phyloP scores from a whole-genome alignment of 2,329 filamentous ascomycete genomes.

The Pyricularia pennisetigena region DNA sequence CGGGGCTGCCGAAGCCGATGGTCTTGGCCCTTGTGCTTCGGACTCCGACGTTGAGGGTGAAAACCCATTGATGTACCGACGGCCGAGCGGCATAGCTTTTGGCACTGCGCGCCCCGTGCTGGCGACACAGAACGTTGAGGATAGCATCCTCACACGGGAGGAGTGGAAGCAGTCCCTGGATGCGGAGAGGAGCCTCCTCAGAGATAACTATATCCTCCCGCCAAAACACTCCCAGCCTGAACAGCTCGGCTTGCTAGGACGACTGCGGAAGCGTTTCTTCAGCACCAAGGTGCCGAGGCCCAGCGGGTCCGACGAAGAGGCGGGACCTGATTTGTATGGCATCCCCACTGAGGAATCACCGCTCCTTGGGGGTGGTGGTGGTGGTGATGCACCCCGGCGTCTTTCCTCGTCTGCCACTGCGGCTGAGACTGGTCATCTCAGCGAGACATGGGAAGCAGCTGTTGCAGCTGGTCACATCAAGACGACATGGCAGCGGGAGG shows the following conservation, averaged over 20 bases:
- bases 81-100: slow-evolving; percentile 67
- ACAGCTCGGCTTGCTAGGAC: slow-evolving; percentile 22
- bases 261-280: slow-evolving; percentile 33
- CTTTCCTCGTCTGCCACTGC: not conserved
- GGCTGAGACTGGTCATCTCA: slow-evolving; percentile 45
- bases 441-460: slow-evolving; percentile 76
- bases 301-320: slow-evolving; percentile 30
- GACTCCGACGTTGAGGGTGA: slow-evolving; percentile 25
- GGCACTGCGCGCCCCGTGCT: slow-evolving; percentile 62
- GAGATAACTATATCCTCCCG: slow-evolving; percentile 56
- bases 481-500: slow-evolving; percentile 86
- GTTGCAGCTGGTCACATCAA: slow-evolving; percentile 71
- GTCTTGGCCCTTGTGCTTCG: slow-evolving; percentile 8
- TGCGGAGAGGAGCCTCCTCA: slow-evolving; percentile 50
- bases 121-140: slow-evolving; percentile 40
- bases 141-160: slow-evolving; percentile 38
- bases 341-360: slow-evolving; percentile 28
- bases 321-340: slow-evolving; percentile 13
- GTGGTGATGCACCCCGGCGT: slow-evolving; percentile 17
- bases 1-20: slow-evolving; percentile 5
- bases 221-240: slow-evolving; percentile 38
- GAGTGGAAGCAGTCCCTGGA: slow-evolving; percentile 47
- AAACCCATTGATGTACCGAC: slow-evolving; percentile 51
- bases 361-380: slow-evolving; percentile 24
- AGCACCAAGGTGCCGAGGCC: slow-evolving; percentile 42